Evolutionary conservation across 129 eudicot genomes (phyloP).

Genomic region (Lactuca saligna): DNA sequence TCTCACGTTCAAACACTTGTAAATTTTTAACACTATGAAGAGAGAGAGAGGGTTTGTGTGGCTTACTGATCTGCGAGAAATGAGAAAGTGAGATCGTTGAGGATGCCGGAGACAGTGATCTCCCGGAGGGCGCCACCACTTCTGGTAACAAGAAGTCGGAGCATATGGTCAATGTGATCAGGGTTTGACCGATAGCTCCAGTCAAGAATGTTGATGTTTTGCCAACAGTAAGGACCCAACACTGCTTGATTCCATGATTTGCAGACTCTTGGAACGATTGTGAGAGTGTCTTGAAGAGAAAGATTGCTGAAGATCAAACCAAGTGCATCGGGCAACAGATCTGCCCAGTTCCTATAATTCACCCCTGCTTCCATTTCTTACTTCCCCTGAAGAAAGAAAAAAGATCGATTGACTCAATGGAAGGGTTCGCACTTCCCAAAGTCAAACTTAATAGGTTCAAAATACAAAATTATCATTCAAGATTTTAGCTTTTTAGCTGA

Average conservation of each 20-base stretch:
- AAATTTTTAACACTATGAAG: neutral
- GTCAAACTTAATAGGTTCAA: slow-evolving; percentile 14
- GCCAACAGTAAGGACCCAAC: slow-evolving; percentile 79
- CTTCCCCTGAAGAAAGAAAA: neutral
- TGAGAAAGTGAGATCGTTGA: slow-evolving; percentile 46
- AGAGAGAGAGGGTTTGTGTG: neutral
- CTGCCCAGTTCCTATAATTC: slow-evolving; percentile 39
- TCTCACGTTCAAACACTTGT: neutral
- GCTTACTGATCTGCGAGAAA: slow-evolving; percentile 78
- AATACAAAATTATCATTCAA: neutral
- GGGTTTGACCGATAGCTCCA: slow-evolving; percentile 52
- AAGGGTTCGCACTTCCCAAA: slow-evolving; percentile 8
- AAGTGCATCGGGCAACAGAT: slow-evolving; percentile 70
- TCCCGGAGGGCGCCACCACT: slow-evolving; percentile 54
- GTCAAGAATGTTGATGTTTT: slow-evolving; percentile 66
- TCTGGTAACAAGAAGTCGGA: slow-evolving; percentile 47
- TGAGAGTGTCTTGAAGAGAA: slow-evolving; percentile 54
- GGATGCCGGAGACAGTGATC: slow-evolving; percentile 55
- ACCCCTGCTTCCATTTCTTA: slow-evolving; percentile 47
- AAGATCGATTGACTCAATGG: neutral
- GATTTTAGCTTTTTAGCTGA: slow-evolving; percentile 13
- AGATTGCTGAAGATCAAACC: slow-evolving; percentile 61
- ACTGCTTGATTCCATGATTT: slow-evolving; percentile 69
- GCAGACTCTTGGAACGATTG: slow-evolving; percentile 67
- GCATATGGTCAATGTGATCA: slow-evolving; percentile 55